Conservation (phyloP, 2,329 filamentous ascomycete species). For the Diplodia mutila region DNA sequence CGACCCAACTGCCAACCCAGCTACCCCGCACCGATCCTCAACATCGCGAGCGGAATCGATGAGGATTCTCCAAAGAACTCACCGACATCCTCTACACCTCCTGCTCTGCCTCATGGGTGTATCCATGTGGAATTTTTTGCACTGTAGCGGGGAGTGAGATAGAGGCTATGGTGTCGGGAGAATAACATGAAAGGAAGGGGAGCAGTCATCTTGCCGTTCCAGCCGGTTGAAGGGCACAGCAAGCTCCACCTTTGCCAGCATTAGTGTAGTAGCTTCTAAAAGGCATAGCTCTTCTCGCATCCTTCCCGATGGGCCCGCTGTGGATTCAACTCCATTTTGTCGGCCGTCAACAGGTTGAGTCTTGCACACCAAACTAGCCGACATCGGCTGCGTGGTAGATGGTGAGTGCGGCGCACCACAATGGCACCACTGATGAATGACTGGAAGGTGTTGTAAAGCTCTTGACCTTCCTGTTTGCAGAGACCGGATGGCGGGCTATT, state of each 20-base stretch:
- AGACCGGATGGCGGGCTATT: not conserved
- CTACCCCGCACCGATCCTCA: conserved; percentile 4
- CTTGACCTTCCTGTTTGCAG: not conserved
- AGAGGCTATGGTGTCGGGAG: not conserved
- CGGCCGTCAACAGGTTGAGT: not conserved
- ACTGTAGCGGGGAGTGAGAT: not conserved
- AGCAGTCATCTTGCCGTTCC: not conserved
- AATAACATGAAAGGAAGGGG: not conserved
- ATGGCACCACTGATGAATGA: not conserved
- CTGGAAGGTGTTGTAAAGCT: not conserved
- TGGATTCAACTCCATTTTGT: not conserved
- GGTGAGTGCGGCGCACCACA: not conserved
- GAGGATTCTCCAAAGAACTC: not conserved
- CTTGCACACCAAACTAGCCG: not conserved
- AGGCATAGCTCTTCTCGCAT: not conserved
- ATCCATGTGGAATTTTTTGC: not conserved
- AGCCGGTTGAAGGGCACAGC: not conserved
- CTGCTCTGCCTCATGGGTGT: too few relatives aligned
- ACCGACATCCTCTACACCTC: too few relatives aligned
- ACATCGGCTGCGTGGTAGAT: not conserved
- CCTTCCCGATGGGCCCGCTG: not conserved
- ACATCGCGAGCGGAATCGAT: not conserved
- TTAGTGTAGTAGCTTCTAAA: not conserved
- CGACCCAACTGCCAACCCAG: not conserved
- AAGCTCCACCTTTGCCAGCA: not conserved